phyloP scores from a whole-genome alignment of 768 basidiomycete species.

The Zangia roseola region DNA sequence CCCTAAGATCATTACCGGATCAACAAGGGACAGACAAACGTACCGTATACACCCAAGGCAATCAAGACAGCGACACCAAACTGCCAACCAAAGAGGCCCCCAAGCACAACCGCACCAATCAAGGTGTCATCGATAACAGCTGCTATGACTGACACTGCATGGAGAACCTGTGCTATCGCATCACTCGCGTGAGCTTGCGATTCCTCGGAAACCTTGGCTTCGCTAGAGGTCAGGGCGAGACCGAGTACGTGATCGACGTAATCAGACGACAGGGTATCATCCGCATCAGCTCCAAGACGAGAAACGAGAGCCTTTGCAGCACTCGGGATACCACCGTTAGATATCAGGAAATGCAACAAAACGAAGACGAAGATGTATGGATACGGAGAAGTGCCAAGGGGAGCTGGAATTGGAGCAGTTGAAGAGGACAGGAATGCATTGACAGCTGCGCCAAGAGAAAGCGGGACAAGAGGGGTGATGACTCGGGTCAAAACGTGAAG shows the following conservation, averaged over 20 bases:
- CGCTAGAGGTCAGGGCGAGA: constrained; percentile 80
- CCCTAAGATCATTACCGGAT: neutral
- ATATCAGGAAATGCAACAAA: constrained; percentile 68
- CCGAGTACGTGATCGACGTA: constrained; percentile 87
- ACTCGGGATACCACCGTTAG: constrained; percentile 72
- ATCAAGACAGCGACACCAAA: constrained; percentile 65
- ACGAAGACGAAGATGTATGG: constrained; percentile 67
- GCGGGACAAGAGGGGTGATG: constrained; percentile 72
- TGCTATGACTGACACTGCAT: constrained; percentile 54
- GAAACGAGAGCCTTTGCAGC: constrained; percentile 75
- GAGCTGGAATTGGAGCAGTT: constrained; percentile 18
- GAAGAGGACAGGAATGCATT: constrained; percentile 18
- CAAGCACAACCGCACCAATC: constrained; percentile 69
- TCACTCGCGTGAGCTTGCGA: constrained; percentile 13
- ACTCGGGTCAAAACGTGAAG: constrained; percentile 72
- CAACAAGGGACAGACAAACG: constrained; percentile 14
- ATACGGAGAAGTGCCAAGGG: constrained; percentile 55
- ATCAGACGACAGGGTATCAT: constrained; percentile 54
- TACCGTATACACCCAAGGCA: constrained; percentile 75
- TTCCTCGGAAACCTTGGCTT: constrained; percentile 77
- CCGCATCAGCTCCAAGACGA: constrained; percentile 88
- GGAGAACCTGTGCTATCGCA: constrained; percentile 17
- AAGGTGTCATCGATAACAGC: constrained; percentile 82
- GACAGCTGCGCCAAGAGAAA: constrained; percentile 54
- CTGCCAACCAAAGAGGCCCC: constrained; percentile 60